phyloP scores from a whole-genome alignment of 306 rosid species.

The Cucurbita pepo region DNA sequence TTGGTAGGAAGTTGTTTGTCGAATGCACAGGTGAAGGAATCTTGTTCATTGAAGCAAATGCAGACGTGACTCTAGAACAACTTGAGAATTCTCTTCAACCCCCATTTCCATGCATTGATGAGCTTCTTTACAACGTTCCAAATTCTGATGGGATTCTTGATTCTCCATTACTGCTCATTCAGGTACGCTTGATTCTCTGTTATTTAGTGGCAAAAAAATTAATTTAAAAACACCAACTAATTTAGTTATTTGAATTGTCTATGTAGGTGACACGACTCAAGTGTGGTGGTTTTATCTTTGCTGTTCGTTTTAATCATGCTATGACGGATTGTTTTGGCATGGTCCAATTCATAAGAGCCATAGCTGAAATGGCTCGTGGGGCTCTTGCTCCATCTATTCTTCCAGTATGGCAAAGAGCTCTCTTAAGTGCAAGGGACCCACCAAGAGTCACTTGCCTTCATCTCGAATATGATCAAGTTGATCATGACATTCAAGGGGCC shows the following conservation, averaged over 20 bases:
- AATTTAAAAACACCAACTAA: too few relatives aligned
- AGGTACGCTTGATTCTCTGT: neutral
- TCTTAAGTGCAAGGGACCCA: conserved; percentile 3
- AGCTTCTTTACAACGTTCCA: conserved; percentile 2
- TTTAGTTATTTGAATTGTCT: too few relatives aligned
- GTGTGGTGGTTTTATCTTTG: conserved; percentile 20
- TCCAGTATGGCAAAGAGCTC: conserved; percentile 12
- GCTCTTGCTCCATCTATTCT: conserved; percentile 2
- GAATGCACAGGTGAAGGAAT: conserved; percentile 17
- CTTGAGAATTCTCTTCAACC: neutral
- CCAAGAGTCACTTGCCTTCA: conserved; percentile 1
- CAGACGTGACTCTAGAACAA: neutral
- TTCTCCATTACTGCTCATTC: conserved; percentile 7
- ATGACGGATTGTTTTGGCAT: neutral
- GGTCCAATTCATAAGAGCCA: neutral
- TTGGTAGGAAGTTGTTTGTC: neutral
- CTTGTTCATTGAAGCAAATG: conserved; percentile 7
- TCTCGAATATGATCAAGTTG: neutral
- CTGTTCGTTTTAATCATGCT: conserved; percentile 13
- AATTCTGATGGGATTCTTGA: conserved; percentile 1
- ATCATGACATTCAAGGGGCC: neutral
- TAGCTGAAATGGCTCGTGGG: conserved; percentile 12
- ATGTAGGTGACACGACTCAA: conserved; percentile 11
- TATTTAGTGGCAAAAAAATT: too few relatives aligned
- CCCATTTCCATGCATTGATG: conserved; percentile 1